Base-by-base conservation (phyloP, 306 rosid species). In the Nissolia schottii region DNA sequence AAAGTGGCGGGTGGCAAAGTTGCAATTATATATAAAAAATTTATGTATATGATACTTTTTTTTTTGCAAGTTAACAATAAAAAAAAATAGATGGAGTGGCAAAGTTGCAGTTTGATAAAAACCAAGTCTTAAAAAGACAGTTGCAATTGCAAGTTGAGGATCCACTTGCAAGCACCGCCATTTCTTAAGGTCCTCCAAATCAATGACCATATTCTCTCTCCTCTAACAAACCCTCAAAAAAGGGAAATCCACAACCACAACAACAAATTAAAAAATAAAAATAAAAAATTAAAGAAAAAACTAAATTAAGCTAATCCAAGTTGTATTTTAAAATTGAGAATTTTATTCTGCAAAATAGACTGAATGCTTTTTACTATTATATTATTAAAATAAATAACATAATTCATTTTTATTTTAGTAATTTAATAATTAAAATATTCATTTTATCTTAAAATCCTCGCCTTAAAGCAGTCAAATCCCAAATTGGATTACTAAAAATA, bases 131-230 rank as follows among this genome's bases (percentile, higher is more conserved):
- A 87, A 84, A 78, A 59, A n/a, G n/a, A n/a, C n/a, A n/a, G n/a
- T n/a, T n/a, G n/a, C 71, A 16, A 22, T 31, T 81, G 96, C 98
- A 89, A 94, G 70, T 92, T 90, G 98, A 85, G n/a, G 50, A 85
- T 81, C 97, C 92, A 90, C 96, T 93, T 93, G 98, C 92, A 63
- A 23, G 22, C 34, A 62, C 74, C 80, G 84, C 90, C 51, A 45
- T 45, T 1, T 6, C 8, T 87, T 84, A 78, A 81, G 79, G 90
- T 85, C 78, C 77, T 77, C 64, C 69, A 56, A 79, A 81, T 74
- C 80, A 64, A 64, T 24, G 12, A 1, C 4, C 49, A 54, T 24
- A 50, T 13, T 35, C 51, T 49, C 46, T 63, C 65, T 49, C 34
- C 19, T 24, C 35, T 20, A 28, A 11, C 31, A 20, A 22, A 53